phyloP scores from a whole-genome alignment of 352 stramenopile genomes.

The Phytophthora foliorum region DNA sequence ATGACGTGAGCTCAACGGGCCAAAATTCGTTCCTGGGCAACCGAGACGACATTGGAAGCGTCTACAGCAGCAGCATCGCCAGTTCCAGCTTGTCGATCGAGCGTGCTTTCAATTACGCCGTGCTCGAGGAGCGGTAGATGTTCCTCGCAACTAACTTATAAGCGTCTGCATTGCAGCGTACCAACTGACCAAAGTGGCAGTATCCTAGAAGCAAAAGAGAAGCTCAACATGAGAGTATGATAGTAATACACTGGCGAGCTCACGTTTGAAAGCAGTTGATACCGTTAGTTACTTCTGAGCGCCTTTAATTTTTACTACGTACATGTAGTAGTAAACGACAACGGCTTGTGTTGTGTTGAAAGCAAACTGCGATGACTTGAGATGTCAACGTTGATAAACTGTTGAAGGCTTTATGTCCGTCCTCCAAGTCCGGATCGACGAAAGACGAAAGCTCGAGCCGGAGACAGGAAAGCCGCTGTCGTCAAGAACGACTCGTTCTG shows the following conservation, averaged over 20 bases:
- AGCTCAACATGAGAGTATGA: slow-evolving; percentile 24
- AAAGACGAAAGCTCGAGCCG: slow-evolving; percentile 32
- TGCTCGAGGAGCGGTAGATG: slow-evolving; percentile 38
- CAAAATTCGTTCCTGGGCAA: slow-evolving; percentile 57
- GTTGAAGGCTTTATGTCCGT: slow-evolving; percentile 2
- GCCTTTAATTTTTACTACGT: too few species aligned
- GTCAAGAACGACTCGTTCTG: too few species aligned
- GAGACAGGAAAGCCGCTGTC: slow-evolving; percentile 23
- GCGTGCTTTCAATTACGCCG: slow-evolving; percentile 43
- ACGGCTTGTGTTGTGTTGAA: neutral
- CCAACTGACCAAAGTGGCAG: slow-evolving; percentile 14
- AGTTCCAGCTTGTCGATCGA: slow-evolving; percentile 40
- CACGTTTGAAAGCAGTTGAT: too few species aligned
- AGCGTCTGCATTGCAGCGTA: slow-evolving; percentile 26
- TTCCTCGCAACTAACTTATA: slow-evolving; percentile 44
- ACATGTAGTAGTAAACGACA: too few species aligned
- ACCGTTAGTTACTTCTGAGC: neutral
- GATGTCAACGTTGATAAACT: slow-evolving; percentile 1
- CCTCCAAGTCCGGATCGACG: slow-evolving; percentile 22
- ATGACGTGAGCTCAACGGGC: slow-evolving; percentile 45
- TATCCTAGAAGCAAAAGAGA: slow-evolving; percentile 7
- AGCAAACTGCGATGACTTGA: neutral
- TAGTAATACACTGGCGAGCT: slow-evolving; percentile 20
- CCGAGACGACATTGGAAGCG: slow-evolving; percentile 33
- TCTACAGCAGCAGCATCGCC: slow-evolving; percentile 38